Evolutionary conservation across 2,329 filamentous ascomycete genomes (phyloP).

Genomic region (Fusarium papillatum): DNA sequence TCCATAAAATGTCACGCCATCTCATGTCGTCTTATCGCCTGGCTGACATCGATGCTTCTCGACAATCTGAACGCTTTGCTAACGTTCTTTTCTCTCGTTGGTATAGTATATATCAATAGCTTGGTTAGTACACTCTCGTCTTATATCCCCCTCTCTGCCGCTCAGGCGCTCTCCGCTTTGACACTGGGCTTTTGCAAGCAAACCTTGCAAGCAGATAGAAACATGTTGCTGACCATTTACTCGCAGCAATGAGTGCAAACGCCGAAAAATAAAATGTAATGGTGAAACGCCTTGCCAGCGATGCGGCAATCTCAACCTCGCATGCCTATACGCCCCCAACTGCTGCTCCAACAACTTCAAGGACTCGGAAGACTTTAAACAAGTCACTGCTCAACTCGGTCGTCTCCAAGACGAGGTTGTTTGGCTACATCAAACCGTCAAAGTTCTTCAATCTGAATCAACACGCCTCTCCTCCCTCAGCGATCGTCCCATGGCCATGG

Average conservation of each 20-base stretch:
- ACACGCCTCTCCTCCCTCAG: conserved; percentile 59
- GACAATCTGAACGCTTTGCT: conserved; percentile 23
- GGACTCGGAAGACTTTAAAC: conserved; percentile 91
- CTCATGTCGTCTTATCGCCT: not conserved
- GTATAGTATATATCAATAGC: conserved; percentile 71
- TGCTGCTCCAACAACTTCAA: conserved; percentile 85
- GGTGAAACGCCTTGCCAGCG: conserved; percentile 77
- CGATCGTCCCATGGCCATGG: conserved; percentile 55
- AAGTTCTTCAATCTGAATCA: conserved; percentile 71
- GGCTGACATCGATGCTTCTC: not conserved
- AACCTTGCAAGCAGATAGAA: not conserved
- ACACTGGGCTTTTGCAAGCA: not conserved
- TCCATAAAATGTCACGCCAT: not conserved
- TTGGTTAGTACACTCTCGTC: conserved; percentile 61
- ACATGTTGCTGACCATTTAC: conserved; percentile 8
- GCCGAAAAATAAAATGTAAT: conserved; percentile 83
- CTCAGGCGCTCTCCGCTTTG: not conserved
- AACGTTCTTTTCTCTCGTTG: conserved; percentile 21
- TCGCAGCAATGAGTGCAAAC: conserved; percentile 78
- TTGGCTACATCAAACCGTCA: conserved; percentile 80
- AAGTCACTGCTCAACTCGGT: conserved; percentile 81
- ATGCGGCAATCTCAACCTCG: conserved; percentile 76
- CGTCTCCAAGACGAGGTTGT: conserved; percentile 89
- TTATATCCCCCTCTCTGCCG: not conserved
- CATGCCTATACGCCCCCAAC: conserved; percentile 76